phyloP scores from a whole-genome alignment of 1,284 basidiomycete species.

The Mycosarcoma maydis region DNA sequence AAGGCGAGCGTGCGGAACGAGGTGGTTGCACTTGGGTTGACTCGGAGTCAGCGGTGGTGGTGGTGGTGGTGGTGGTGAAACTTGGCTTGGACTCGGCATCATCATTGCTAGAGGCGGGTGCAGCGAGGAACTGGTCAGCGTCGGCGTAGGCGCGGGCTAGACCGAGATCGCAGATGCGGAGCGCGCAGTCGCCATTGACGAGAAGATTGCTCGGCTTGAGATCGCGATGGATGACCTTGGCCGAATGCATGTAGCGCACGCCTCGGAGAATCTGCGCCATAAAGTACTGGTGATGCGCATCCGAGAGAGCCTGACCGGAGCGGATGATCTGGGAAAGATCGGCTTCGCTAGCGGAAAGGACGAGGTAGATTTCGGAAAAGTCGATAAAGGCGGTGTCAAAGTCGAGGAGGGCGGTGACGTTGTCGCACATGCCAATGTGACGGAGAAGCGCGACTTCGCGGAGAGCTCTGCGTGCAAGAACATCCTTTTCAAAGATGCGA shows the following conservation, averaged over 20 bases:
- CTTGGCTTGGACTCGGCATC: conserved; percentile 13
- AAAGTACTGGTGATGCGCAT: conserved; percentile 65
- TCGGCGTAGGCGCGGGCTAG: conserved; percentile 60
- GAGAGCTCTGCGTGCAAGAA: conserved; percentile 61
- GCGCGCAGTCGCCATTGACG: conserved; percentile 64
- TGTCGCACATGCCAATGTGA: conserved; percentile 58
- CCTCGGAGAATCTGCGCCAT: conserved; percentile 64
- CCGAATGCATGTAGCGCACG: conserved; percentile 62
- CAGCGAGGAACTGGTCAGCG: conserved; percentile 19
- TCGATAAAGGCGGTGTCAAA: conserved; percentile 66
- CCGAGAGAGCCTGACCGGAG: conserved; percentile 60
- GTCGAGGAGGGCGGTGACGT: conserved; percentile 62
- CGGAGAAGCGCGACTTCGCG: conserved; percentile 62
- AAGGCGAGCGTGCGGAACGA: conserved; percentile 23
- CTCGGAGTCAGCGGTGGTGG: conserved; percentile 10
- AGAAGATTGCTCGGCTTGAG: conserved; percentile 66
- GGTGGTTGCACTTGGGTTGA: too few species aligned
- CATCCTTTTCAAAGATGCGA: conserved; percentile 63
- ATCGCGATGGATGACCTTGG: conserved; percentile 64
- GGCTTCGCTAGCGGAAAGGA: conserved; percentile 63
- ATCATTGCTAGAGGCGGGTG: conserved; percentile 17
- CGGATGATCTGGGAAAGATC: conserved; percentile 65
- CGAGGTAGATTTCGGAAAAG: conserved; percentile 65
- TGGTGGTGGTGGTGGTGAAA: conserved; percentile 9
- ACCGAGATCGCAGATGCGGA: conserved; percentile 65